Evolutionary conservation across 257 asterid genomes (phyloP).

Genomic region (Ajuga chamaepitys): DNA sequence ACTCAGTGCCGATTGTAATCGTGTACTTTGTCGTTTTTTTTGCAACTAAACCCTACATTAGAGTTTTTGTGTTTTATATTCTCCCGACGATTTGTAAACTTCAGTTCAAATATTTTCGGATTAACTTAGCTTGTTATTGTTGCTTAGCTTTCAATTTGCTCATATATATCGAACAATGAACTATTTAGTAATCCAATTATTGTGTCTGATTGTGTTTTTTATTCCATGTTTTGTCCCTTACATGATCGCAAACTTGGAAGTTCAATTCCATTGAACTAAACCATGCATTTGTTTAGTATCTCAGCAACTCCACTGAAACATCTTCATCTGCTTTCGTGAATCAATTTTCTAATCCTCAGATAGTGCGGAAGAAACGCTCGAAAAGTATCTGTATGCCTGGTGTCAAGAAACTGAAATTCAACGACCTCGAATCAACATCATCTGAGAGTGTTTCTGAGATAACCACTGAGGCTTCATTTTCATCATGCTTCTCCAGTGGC

Average conservation of each 20-base stretch:
- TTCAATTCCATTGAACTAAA: not conserved
- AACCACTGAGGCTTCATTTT: conserved; percentile 37
- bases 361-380: conserved; percentile 67
- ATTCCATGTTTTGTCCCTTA: not conserved
- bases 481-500: conserved; percentile 44
- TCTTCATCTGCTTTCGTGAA: not conserved
- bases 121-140: not conserved
- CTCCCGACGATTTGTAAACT: not conserved
- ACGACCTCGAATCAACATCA: conserved; percentile 26
- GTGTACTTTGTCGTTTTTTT: not conserved
- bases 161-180: not conserved
- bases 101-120: not conserved
- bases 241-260: not conserved
- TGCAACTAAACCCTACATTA: not conserved
- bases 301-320: not conserved
- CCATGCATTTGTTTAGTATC: not conserved
- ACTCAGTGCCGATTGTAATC: not conserved
- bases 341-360: conserved; percentile 25
- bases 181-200: too few relatives aligned
- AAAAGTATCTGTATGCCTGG: conserved; percentile 42
- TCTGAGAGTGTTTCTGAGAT: conserved; percentile 39
- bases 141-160: conserved; percentile 3
- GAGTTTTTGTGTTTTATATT: too few relatives aligned
- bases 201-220: too few relatives aligned
- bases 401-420: conserved; percentile 32